Evolutionary conservation across 768 basidiomycete species (phyloP).

Genomic region (Phylloporus arenicola): DNA sequence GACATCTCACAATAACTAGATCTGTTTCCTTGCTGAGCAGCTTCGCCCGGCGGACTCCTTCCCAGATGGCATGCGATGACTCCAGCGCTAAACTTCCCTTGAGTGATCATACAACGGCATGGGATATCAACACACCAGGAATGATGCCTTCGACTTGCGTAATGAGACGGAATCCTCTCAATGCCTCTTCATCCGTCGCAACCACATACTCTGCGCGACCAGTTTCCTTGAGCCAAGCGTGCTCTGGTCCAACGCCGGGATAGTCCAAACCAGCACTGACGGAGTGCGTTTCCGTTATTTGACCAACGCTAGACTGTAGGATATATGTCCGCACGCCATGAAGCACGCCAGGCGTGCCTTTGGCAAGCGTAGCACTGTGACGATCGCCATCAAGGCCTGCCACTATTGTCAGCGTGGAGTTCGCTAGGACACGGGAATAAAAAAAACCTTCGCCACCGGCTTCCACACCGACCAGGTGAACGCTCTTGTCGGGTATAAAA

Average conservation of each 20-base stretch:
- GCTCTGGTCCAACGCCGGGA: conserved; percentile 97
- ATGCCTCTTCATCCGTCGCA: conserved; percentile 90
- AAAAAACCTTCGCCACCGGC: conserved; percentile 91
- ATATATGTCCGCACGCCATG: conserved; percentile 97
- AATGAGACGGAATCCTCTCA: conserved; percentile 86
- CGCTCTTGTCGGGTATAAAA: conserved; percentile 84
- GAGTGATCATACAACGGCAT: conserved; percentile 1
- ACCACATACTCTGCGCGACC: conserved; percentile 89
- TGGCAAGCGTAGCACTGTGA: conserved; percentile 91
- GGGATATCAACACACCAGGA: conserved; percentile 53
- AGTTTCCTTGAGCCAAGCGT: conserved; percentile 94
- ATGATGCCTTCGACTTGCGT: conserved; percentile 97
- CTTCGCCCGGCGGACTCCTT: conserved; percentile 79
- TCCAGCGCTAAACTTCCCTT: conserved; percentile 62
- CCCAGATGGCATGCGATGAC: conserved; percentile 95
- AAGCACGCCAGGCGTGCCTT: conserved; percentile 88
- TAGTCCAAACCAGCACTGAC: conserved; percentile 96
- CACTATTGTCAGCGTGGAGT: conserved; percentile 5
- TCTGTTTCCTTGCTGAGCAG: conserved; percentile 79
- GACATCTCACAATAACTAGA: conserved; percentile 76
- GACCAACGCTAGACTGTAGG: conserved; percentile 81
- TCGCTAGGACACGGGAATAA: conserved; percentile 6
- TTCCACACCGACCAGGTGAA: conserved; percentile 89
- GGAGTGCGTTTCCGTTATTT: conserved; percentile 96
- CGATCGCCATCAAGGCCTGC: conserved; percentile 70